Conservation (phyloP, 768 basidiomycete species). For the Favolaschia claudopus region DNA sequence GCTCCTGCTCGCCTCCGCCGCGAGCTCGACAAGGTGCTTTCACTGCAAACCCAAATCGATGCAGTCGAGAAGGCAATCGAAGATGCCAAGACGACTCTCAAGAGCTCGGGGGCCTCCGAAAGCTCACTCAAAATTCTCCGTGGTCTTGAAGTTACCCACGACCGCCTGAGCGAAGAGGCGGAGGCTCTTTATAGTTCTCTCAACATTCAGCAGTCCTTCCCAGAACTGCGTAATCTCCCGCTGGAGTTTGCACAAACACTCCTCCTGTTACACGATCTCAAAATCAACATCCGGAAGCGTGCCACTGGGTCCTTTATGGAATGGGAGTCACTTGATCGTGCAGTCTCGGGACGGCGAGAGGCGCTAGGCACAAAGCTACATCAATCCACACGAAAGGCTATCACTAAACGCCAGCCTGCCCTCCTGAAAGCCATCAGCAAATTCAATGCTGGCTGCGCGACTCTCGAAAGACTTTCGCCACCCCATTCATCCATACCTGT, state of each 20-base stretch:
- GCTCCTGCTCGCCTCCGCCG: conserved; percentile 38
- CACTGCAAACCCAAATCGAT: conserved; percentile 38
- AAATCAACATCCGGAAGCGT: conserved; percentile 44
- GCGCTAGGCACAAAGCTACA: conserved; percentile 43
- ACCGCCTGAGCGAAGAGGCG: conserved; percentile 29
- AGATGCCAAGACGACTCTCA: conserved; percentile 12
- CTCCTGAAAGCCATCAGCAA: conserved; percentile 37
- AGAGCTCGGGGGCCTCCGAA: neutral
- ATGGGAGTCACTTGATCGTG: conserved; percentile 42
- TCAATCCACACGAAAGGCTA: conserved; percentile 39
- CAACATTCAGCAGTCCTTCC: conserved; percentile 39
- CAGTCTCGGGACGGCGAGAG: conserved; percentile 36
- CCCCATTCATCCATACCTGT: conserved; percentile 37
- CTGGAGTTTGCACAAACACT: conserved; percentile 40
- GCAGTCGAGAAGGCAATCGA: conserved; percentile 31
- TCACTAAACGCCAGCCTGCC: conserved; percentile 38
- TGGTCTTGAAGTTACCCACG: conserved; percentile 32
- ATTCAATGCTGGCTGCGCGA: conserved; percentile 34
- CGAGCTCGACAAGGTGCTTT: conserved; percentile 40
- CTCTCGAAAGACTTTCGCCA: conserved; percentile 30
- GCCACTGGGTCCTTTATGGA: conserved; percentile 46
- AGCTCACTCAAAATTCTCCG: conserved; percentile 23
- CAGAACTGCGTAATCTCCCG: conserved; percentile 38
- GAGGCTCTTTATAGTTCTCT: conserved; percentile 41
- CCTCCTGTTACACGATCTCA: conserved; percentile 43